A percentile compares a stretch with the other conserved stretches of the same genome.
Conservation (phyloP, 2,329 filamentous ascomycete genomes). For the Trichoderma atroviride region DNA sequence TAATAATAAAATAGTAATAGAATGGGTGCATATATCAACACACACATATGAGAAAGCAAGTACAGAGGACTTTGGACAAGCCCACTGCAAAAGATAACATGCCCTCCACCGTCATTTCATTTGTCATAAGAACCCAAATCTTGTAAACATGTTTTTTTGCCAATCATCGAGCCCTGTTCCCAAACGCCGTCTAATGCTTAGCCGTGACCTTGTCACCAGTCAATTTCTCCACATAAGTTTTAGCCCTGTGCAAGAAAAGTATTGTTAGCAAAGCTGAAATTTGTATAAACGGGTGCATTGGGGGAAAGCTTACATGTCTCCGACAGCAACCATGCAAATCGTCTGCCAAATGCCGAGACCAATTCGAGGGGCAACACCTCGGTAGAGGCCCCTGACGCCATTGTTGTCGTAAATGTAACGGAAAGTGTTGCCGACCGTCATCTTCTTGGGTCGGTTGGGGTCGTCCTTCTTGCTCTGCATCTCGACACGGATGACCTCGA, state of each 20-base stretch:
- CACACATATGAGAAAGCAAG: background rate
- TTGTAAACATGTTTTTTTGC: slow-evolving; percentile 17
- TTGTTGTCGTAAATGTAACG: slow-evolving; percentile 89
- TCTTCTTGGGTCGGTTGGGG: slow-evolving; percentile 97
- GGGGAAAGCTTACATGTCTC: slow-evolving; percentile 80
- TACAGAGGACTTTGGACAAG: background rate
- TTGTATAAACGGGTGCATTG: background rate
- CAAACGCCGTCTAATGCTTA: slow-evolving; percentile 62
- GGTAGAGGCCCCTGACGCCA: slow-evolving; percentile 90
- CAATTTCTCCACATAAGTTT: slow-evolving; percentile 67
- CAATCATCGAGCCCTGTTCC: slow-evolving; percentile 24
- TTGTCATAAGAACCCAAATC: slow-evolving; percentile 21
- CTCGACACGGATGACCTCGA: slow-evolving; percentile 99
- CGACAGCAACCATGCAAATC: slow-evolving; percentile 98
- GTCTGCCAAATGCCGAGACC: slow-evolving; percentile 98
- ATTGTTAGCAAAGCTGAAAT: background rate
- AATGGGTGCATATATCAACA: slow-evolving; percentile 1
- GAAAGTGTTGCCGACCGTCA: slow-evolving; percentile 88
- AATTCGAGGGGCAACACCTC: slow-evolving; percentile 91
- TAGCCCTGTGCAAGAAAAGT: slow-evolving; percentile 54
- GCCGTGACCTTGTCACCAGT: slow-evolving; percentile 66
- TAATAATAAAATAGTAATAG: background rate
- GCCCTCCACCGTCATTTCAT: slow-evolving; percentile 9
- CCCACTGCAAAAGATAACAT: background rate
- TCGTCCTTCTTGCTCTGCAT: slow-evolving; percentile 99